Evolutionary conservation across 2,329 filamentous ascomycete species (phyloP).

Genomic region (Aspergillus tanneri): DNA sequence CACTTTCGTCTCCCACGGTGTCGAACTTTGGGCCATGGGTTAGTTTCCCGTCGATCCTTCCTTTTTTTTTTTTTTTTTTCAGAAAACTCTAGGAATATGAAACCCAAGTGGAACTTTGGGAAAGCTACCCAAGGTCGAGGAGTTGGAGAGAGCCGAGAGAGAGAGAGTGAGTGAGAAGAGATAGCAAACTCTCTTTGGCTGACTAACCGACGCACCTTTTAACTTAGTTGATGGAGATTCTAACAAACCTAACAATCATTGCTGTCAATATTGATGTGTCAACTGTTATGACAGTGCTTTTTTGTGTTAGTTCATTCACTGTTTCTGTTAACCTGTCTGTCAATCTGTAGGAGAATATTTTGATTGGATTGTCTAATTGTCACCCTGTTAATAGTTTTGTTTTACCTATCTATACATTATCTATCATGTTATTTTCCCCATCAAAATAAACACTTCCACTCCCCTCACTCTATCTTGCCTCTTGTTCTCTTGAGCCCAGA

Average conservation of each 20-base stretch:
- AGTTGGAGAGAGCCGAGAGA: not conserved
- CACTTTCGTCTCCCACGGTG: not conserved
- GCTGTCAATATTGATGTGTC: slow-evolving; percentile 4
- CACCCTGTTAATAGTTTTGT: slow-evolving; percentile 22
- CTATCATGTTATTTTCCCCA: too few species aligned
- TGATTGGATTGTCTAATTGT: slow-evolving; percentile 16
- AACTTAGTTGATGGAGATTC: too few species aligned
- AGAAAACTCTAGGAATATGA: not conserved
- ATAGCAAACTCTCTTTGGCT: not conserved
- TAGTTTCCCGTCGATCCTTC: slow-evolving; percentile 19
- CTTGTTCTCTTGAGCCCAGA: too few species aligned
- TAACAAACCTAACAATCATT: not conserved
- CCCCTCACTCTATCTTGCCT: too few species aligned
- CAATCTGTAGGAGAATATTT: slow-evolving; percentile 5
- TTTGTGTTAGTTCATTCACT: slow-evolving; percentile 1
- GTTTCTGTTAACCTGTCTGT: slow-evolving; percentile 6
- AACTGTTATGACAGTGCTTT: not conserved
- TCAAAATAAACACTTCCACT: too few species aligned
- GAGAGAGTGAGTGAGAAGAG: too few species aligned
- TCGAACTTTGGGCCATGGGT: not conserved
- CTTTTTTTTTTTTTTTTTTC: not conserved
- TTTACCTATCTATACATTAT: slow-evolving; percentile 17
- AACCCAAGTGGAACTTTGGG: not conserved
- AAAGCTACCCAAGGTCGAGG: not conserved
- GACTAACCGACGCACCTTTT: too few species aligned